These are phyloP conservation scores for Talaromyces piceae DNA, from an alignment of 2,329 filamentous ascomycete genomes.

Conservation along the genomic window DNA sequence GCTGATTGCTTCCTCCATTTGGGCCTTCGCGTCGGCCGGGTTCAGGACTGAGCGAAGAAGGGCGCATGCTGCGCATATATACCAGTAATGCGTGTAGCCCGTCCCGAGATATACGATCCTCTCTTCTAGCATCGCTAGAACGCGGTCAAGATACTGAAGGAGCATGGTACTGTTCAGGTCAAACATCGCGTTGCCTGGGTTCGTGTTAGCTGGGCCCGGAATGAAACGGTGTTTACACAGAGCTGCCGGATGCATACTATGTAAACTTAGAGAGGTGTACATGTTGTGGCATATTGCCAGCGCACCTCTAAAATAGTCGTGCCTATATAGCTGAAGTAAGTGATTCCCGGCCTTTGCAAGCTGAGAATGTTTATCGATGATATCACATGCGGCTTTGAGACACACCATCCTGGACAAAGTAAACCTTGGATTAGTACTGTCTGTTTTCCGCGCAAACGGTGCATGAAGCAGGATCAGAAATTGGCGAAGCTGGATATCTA, in stretches of 20 bases:
- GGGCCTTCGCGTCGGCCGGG: constrained; percentile 14
- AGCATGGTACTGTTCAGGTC: constrained; percentile 12
- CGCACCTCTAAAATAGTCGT: constrained; percentile 18
- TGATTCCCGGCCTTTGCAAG: constrained; percentile 9
- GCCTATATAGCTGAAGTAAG: constrained; percentile 14
- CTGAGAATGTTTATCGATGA: constrained; percentile 13
- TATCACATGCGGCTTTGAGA: constrained; percentile 15
- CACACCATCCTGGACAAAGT: constrained; percentile 20
- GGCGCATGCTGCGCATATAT: constrained; percentile 25
- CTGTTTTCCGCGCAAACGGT: constrained; percentile 19
- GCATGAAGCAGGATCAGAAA: constrained; percentile 23
- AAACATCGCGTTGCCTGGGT: constrained; percentile 14
- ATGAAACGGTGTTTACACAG: neutral
- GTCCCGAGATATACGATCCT: constrained; percentile 25
- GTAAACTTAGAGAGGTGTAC: constrained; percentile 8
- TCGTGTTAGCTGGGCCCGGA: neutral
- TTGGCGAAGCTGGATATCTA: constrained; percentile 22
- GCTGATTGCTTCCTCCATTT: constrained; percentile 20
- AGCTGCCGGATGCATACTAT: neutral
- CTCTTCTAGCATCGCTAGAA: constrained; percentile 26
- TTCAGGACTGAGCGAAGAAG: constrained; percentile 21
- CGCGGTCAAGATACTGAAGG: constrained; percentile 18
- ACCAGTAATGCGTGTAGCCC: constrained; percentile 30
- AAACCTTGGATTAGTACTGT: constrained; percentile 16
- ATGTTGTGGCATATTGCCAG: constrained; percentile 16